Base-by-base conservation (phyloP, 1,284 basidiomycete species). In the Abortiporus biennis region DNA sequence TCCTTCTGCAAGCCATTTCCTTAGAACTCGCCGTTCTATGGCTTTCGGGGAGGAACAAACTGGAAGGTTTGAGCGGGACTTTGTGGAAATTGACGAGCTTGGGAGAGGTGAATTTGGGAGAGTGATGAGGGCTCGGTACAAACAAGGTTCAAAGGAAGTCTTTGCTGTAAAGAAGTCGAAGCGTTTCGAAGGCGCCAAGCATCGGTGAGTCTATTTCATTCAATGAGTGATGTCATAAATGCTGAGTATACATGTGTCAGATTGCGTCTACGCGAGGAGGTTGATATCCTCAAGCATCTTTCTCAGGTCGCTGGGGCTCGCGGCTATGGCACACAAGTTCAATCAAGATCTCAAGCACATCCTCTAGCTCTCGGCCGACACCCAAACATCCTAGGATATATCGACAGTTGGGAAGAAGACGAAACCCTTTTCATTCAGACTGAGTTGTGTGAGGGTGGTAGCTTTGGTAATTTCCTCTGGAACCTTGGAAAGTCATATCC, bases 351-450 rank as follows among this genome's bases (percentile, higher is more conserved):
- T 25, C 38, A 45, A 41, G 62, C 59, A n/a, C 41, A 47, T 27
- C 56, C 46, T 3, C 32, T 51, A 9, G 42, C 65, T 2, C 36
- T 43, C 6, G 53, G 59, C 15, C 57, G 58, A 15, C 64, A 88
- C 65, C 77, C 78, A 1, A 92, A 95, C 61, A 83, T 98, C 15
- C 78, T 99, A 36, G 76, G 76, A n/a, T 94, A 96, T 53, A 74
- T 92, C 45, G 92, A 96, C 65, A 93, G 92, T 45, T 99, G 96
- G 96, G 95, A 99, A 64, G 90, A 99, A 66, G 78, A 89, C 47
- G 85, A 92, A 41, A 78, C 81, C 45, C 69, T 99, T 23, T 97
- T 78, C 65, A 94, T 99, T 53, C 91, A 87, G 59, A 97, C 94
- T 2, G 96, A 99, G 63, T 76, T 98, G 25, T 99, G 96, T 64